Evolutionary conservation across 2,329 filamentous ascomycete genomes (phyloP).

Genomic region (Onygenales sp.): DNA sequence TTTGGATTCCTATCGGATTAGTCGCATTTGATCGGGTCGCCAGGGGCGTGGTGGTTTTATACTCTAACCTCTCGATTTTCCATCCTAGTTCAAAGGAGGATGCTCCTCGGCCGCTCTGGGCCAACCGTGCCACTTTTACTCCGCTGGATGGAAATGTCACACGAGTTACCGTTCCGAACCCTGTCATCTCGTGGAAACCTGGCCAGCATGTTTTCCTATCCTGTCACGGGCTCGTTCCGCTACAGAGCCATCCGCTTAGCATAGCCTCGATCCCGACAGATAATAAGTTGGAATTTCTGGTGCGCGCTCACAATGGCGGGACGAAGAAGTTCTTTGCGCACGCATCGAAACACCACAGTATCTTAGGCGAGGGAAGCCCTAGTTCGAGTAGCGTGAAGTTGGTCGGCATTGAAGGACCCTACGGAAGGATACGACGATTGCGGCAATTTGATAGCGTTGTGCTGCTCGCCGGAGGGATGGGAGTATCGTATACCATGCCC

Average conservation of each 20-base stretch:
- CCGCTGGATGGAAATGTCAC: conserved; percentile 48
- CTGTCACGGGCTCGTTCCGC: conserved; percentile 45
- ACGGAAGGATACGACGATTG: conserved; percentile 42
- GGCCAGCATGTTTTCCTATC: conserved; percentile 57
- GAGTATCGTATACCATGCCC: conserved; percentile 50
- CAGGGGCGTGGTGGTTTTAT: conserved; percentile 26
- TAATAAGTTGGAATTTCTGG: conserved; percentile 46
- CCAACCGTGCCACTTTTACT: conserved; percentile 36
- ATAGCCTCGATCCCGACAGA: conserved; percentile 49
- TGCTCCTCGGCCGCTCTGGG: conserved; percentile 19
- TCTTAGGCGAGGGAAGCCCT: conserved; percentile 5
- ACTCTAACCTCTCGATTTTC: conserved; percentile 34
- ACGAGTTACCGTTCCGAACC: conserved; percentile 46
- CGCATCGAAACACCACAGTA: conserved; percentile 33
- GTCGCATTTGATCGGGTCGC: conserved; percentile 36
- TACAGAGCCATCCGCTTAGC: conserved; percentile 58
- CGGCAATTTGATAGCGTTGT: conserved; percentile 53
- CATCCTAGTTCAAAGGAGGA: conserved; percentile 17
- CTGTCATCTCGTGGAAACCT: conserved; percentile 48
- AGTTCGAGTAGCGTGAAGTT: conserved; percentile 18
- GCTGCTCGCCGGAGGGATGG: conserved; percentile 51
- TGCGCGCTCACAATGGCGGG: conserved; percentile 45
- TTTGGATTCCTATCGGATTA: conserved; percentile 41
- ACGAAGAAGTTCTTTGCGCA: conserved; percentile 43
- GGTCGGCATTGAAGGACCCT: conserved; percentile 47